Conservation (phyloP, 129 eudicot species). For the Flaveria bidentis region DNA sequence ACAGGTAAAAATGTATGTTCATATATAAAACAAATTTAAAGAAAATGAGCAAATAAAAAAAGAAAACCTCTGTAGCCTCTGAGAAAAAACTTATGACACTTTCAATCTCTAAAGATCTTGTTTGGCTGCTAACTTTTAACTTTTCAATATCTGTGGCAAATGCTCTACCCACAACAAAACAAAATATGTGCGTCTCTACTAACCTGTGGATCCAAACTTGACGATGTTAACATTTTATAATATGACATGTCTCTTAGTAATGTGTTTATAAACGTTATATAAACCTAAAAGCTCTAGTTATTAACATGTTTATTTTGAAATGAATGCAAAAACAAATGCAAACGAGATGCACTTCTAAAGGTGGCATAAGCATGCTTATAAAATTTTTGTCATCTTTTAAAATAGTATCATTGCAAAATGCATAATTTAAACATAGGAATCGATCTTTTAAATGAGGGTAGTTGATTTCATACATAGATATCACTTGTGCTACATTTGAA, state of each 20-base stretch:
- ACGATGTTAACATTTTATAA: conserved; percentile 8
- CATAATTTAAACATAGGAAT: background rate
- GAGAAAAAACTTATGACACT: conserved; percentile 71
- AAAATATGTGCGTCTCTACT: conserved; percentile 98
- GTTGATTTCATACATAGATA: conserved; percentile 65
- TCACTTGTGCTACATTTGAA: conserved; percentile 70
- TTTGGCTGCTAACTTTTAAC: conserved; percentile 77
- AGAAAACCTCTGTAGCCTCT: conserved; percentile 72
- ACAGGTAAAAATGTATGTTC: conserved; percentile 11
- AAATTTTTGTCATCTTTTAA: background rate
- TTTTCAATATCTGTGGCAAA: conserved; percentile 91
- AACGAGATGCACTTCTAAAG: background rate
- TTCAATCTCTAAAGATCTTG: conserved; percentile 76
- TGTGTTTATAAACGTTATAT: background rate
- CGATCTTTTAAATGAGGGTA: background rate
- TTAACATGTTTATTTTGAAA: conserved; percentile 18
- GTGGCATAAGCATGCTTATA: background rate
- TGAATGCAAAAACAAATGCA: conserved; percentile 14
- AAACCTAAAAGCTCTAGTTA: conserved; percentile 6
- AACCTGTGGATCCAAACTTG: conserved; percentile 61
- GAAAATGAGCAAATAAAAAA: background rate
- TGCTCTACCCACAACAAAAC: conserved; percentile 99
- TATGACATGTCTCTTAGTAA: conserved; percentile 3
- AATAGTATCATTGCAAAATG: conserved; percentile 3
- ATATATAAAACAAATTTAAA: conserved; percentile 21